Conservation (phyloP, 2,329 filamentous ascomycete species). For the Neonectria ditissima region DNA sequence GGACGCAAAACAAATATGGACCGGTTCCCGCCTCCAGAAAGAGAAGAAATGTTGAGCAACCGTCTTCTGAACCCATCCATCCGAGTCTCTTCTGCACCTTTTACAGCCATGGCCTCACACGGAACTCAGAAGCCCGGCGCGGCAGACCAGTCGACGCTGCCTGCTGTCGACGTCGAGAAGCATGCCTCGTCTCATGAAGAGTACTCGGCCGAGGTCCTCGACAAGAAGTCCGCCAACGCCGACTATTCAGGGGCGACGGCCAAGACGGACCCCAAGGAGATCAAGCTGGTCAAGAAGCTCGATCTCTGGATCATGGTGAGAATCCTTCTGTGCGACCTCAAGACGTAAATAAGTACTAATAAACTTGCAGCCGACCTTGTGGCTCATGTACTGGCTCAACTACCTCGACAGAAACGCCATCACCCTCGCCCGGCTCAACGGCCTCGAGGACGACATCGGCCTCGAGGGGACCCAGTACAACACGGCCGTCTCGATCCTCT, state of each 20-base stretch:
- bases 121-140: not conserved
- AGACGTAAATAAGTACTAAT: not conserved
- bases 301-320: constrained; percentile 13
- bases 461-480: constrained; percentile 51
- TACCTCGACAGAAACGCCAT: constrained; percentile 61
- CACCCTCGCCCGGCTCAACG: constrained; percentile 65
- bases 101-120: not conserved
- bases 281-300: constrained; percentile 11
- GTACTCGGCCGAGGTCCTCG: not conserved
- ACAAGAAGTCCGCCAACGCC: constrained; percentile 1
- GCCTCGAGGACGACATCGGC: constrained; percentile 62
- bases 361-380: constrained; percentile 38
- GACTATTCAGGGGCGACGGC: constrained; percentile 11
- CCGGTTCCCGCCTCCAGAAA: not conserved
- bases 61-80: not conserved
- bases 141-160: not conserved
- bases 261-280: constrained; percentile 18
- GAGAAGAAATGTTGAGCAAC: not conserved
- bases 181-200: not conserved
- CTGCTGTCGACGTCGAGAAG: not conserved
- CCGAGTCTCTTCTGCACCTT: not conserved
- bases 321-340: too few species aligned
- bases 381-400: constrained; percentile 27
- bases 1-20: not conserved
- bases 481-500: constrained; percentile 47